Evolutionary conservation across 2,329 filamentous ascomycete species (phyloP), one percentile per base, ranked within the genome.

Genomic region (Conoideocrella luteorostrata): DNA sequence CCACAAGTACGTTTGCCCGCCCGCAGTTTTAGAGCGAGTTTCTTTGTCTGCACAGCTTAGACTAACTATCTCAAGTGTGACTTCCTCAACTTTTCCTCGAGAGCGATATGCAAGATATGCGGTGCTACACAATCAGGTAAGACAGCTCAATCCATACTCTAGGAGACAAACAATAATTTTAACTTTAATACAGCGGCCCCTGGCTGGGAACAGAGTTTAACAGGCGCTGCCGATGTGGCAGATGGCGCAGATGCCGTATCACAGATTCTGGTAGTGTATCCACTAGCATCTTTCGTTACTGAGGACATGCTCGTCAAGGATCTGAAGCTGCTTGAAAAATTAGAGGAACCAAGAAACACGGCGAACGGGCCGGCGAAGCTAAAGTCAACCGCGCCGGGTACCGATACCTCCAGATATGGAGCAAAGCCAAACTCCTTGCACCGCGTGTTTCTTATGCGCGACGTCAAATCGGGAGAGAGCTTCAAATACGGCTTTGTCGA

Each of bases 401-500:
- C 68, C 29, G 74, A 76, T 47, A 71, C 70, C 7, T 67, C 75
- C 17, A 82, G 83, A 11, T 70, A 82, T 2, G 87, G 87, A 30
- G 87, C 88, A 4, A 78, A 75, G 45, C 80, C 83, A 24, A 81
- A 82, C 17, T 88, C 86, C n/a, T 67, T 94, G 7, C 78, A 84
- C 48, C 80, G 88, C 41, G 80, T 93, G 2, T 78, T 93, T 48
- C 67, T 94, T 21, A 82, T 93, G 55, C 78, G 88, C 44, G 85
- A 91, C 57, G 75, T 81, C 35, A 73, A 71, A 47, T 84, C 74
- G 4, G 77, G 87, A 43, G 82, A 86, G 47, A 88, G 83, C 41
- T 86, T 86, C 73, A 78, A 82, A 52, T 94, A 88, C 54, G 88
- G 87, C 0, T 94, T 94, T 62, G 88, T 82, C 1, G 88, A 94